Evolutionary conservation across 768 basidiomycete species (phyloP), one percentile per base, ranked within the genome.

Genomic region (Tulasnella sp.): DNA sequence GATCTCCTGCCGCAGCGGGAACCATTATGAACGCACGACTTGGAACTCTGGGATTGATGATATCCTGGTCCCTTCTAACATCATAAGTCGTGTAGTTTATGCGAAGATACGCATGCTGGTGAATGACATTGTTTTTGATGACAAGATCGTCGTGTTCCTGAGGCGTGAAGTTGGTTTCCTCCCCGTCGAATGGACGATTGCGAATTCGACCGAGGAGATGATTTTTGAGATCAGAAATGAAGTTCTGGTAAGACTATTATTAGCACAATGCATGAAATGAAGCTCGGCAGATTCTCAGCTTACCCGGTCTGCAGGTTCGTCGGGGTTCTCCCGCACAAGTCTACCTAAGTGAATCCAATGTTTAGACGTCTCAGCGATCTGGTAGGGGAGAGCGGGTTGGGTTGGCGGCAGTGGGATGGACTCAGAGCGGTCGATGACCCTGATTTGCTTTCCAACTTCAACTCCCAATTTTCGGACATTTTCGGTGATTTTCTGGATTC

Each of bases 21-120:
- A 75, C 78, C 26, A 39, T 40, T 7, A 44, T 15, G 55, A 75
- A 40, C n/a, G 78, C 7, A 9, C 70, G 70, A 72, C 26, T 29
- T 29, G 70, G 70, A 77, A 29, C 37, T 39, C 61, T 7, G 70
- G 48, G 51, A n/a, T 77, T 73, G 18, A 79, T 76, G 26, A 72
- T 55, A 48, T 79, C 78, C 16, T 77, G 57, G 2, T 48, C 78
- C 18, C 67, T 44, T 9, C 78, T 57, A 0, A 79, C 67, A 48
- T 79, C 78, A 46, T 79, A 79, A 0, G 78, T 71, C 23, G 74
- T 79, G 32, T 76, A 79, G 39, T 79, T 79, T 51, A 75, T 70
- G 6, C 26, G 32, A 3, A 75, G 35, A 11, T 18, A n/a, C 3
- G 42, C 35, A 37, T 79, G 75, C 20, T 70, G 29, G 46, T 76